A percentile compares a stretch with the other conserved stretches of the same genome.
phyloP scores from a whole-genome alignment of 2,329 filamentous ascomycete species.

The Aspergillus oerlinghausenensis region DNA sequence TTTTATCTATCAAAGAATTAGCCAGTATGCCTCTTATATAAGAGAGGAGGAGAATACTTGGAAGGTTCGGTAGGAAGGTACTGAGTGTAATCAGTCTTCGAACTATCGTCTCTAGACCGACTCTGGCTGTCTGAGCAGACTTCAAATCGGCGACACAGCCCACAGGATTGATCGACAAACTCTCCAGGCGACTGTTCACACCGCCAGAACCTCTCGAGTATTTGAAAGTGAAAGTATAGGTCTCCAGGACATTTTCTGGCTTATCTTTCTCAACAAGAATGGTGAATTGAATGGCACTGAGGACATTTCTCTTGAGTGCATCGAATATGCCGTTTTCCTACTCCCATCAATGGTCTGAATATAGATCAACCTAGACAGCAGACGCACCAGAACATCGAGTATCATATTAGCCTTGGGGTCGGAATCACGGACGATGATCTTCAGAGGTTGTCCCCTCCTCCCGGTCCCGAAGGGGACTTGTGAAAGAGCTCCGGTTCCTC shows the following conservation, averaged over 20 bases:
- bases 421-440: slow-evolving; percentile 37
- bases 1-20: slow-evolving; percentile 24
- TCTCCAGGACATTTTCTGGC: slow-evolving; percentile 42
- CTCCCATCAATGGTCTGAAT: slow-evolving; percentile 18
- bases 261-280: slow-evolving; percentile 38
- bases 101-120: slow-evolving; percentile 41
- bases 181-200: slow-evolving; percentile 27
- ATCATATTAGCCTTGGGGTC: slow-evolving; percentile 41
- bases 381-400: slow-evolving; percentile 45
- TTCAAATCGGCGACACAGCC: slow-evolving; percentile 30
- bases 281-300: slow-evolving; percentile 45
- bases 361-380: not conserved
- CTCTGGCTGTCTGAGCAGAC: slow-evolving; percentile 37
- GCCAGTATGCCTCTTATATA: not conserved
- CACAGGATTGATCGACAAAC: slow-evolving; percentile 23
- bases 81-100: slow-evolving; percentile 37
- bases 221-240: slow-evolving; percentile 47
- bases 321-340: slow-evolving; percentile 49
- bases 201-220: slow-evolving; percentile 32
- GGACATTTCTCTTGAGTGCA: slow-evolving; percentile 38
- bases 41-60: slow-evolving; percentile 29
- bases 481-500: slow-evolving; percentile 1
- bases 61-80: slow-evolving; percentile 38
- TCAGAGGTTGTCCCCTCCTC: slow-evolving; percentile 31
- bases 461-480: slow-evolving; percentile 17